Conservation (phyloP, 495 filamentous ascomycete species). For the Margaritispora aquatica region DNA sequence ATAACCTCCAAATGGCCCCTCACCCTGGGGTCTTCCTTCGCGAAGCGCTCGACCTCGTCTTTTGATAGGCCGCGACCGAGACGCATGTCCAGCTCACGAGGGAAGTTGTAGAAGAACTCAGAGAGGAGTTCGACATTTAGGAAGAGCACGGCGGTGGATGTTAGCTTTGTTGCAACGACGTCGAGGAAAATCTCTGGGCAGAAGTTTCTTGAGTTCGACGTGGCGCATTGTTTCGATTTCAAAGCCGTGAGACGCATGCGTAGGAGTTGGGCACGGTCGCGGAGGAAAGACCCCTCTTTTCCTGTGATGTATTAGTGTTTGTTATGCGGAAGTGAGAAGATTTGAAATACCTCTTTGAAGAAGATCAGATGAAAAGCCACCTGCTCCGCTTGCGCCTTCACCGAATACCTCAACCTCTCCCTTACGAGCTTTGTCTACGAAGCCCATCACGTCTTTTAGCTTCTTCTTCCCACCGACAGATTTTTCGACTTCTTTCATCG, state of each 20-base stretch:
- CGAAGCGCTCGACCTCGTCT: conserved; percentile 80
- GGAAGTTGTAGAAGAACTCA: conserved; percentile 97
- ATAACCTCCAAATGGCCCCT: conserved; percentile 86
- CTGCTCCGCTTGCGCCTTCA: conserved; percentile 75
- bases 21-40: conserved; percentile 85
- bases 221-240: conserved; percentile 69
- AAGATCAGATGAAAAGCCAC: conserved; percentile 82
- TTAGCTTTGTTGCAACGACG: conserved; percentile 91
- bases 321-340: background rate
- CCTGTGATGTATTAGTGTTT: conserved; percentile 41
- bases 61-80: conserved; percentile 77
- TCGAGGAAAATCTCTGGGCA: conserved; percentile 98
- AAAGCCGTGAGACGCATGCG: conserved; percentile 83
- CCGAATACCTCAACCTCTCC: conserved; percentile 81
- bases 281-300: conserved; percentile 87
- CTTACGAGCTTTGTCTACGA: conserved; percentile 81
- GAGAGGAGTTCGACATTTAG: conserved; percentile 94
- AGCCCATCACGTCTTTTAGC: conserved; percentile 80
- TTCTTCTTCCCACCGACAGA: conserved; percentile 73
- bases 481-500: conserved; percentile 67
- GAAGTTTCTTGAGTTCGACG: conserved; percentile 82
- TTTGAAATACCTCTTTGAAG: conserved; percentile 64
- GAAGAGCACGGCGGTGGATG: conserved; percentile 91
- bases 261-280: conserved; percentile 81
- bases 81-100: conserved; percentile 79